Conservation (phyloP, 2,329 filamentous ascomycete genomes). For the Ambrosiella cleistominuta region DNA sequence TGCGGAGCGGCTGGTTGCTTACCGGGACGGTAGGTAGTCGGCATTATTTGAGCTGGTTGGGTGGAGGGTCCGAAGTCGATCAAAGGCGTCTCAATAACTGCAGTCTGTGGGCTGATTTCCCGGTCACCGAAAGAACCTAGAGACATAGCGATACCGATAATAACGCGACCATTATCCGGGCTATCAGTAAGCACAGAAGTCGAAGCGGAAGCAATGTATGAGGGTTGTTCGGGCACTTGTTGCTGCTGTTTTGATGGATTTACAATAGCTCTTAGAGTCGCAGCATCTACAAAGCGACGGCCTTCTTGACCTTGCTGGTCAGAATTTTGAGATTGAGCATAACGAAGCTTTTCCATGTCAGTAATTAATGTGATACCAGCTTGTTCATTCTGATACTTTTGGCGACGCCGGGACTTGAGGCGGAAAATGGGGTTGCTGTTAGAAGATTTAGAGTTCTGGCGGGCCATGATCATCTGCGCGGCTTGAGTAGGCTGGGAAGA, state of each 20-base stretch:
- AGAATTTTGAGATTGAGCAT: slow-evolving; percentile 6
- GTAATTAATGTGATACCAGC: slow-evolving; percentile 53
- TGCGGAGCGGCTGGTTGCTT: slow-evolving; percentile 2
- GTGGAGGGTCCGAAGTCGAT: slow-evolving; percentile 17
- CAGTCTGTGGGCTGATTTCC: slow-evolving; percentile 32
- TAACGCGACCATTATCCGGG: slow-evolving; percentile 42
- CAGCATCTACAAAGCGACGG: slow-evolving; percentile 39
- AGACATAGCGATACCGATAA: slow-evolving; percentile 52
- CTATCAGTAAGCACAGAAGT: neutral
- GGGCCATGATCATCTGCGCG: neutral
- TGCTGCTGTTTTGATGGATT: slow-evolving; percentile 32
- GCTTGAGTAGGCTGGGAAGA: neutral
- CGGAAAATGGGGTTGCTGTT: slow-evolving; percentile 27
- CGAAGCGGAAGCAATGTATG: neutral
- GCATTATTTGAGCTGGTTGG: slow-evolving; percentile 13
- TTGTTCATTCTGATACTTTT: slow-evolving; percentile 41
- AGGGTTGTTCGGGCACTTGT: neutral
- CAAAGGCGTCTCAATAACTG: slow-evolving; percentile 23
- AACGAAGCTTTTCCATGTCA: slow-evolving; percentile 39
- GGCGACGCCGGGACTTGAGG: slow-evolving; percentile 40
- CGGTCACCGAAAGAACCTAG: slow-evolving; percentile 23
- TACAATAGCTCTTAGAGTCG: slow-evolving; percentile 41
- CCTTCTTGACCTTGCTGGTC: slow-evolving; percentile 15
- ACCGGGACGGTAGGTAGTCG: neutral
- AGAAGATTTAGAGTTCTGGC: slow-evolving; percentile 17